Evolutionary conservation across 345 rosid genomes (phyloP), one percentile per base, ranked within the genome.

Genomic region (Angophora floribunda): DNA sequence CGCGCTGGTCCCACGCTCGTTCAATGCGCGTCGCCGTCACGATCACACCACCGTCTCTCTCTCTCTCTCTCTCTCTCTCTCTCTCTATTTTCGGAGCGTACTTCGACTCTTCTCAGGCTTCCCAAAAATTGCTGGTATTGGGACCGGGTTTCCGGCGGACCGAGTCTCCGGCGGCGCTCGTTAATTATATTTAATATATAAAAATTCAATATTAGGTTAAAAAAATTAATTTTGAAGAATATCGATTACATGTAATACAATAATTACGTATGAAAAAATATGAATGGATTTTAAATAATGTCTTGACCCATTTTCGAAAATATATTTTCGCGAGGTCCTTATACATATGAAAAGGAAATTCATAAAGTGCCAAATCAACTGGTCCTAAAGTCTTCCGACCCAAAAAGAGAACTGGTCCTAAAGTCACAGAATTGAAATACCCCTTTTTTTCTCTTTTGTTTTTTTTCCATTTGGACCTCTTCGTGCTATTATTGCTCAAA

Each of bases 31-130:
- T 75, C 84, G 49, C 49, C 49, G 28, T 41, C 84, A 41, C 84
- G 49, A 75, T 41, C 26, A 6, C 82, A 9, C 26, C 26, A 4
- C 44, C 10, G 8, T 4, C 11, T 4, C 36, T 8, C 19, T 6
- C 0, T 7, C 41, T 0, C 11, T 1, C 22, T 1, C 44, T 7
- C 49, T 4, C 8, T 21, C 53, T 59, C 65, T 59, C 13, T 19
- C 13, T 36, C 19, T 9, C 10, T 9, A n/a, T 57, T 21, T 55
- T 67, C 2, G 45, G 4, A 32, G 45, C 32, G 45, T 67, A 8
- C 79, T 32, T n/a, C n/a, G n/a, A n/a, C n/a, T n/a, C n/a, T n/a
- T n/a, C n/a, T n/a, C n/a, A n/a, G n/a, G n/a, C n/a, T n/a, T n/a
- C n/a, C 79, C 45, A 32, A 32, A 67, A 32, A 63, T 63, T 17